Evolutionary conservation across 148 eudicot genomes (phyloP), one percentile per base, ranked within the genome.

Genomic region (Agrostemma githago): DNA sequence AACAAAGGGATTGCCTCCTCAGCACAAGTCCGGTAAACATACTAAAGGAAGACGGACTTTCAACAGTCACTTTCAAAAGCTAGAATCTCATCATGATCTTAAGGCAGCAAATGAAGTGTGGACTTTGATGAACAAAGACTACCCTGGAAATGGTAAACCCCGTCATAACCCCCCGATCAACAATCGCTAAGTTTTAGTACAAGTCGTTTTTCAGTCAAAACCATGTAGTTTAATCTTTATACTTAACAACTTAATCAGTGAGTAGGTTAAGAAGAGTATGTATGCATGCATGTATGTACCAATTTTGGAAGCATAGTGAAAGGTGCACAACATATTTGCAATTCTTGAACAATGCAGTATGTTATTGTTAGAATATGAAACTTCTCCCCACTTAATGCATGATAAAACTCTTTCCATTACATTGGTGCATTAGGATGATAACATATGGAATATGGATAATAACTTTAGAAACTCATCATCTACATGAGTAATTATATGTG

Each of bases 61-160:
- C 1, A 64, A 42, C n/a, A 20, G 60, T 51, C 34, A 26, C 69
- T 70, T 75, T 58, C 76, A 71, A 42, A 76, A 76, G 58, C 15
- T 58, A 21, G 40, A 60, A 17, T 46, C 70, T 26, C 76, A 76
- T 66, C 76, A 76, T 66, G 70, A 76, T 21, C 14, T 66, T 58
- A 65, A 76, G 69, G 83, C 58, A 4, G 69, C 26, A 3, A 72
- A 72, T 72, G 83, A 80, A 63, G 48, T 66, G n/a, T 80, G 79
- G 83, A 72, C 83, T 20, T 67, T 80, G 70, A 72, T 76, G 77
- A 62, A 67, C 21, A 67, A 39, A 72, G 77, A 80, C 79, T 80
- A 80, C 59, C 79, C 65, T 0, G 76, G 79, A 58, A 66, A 76
- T 61, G 83, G 83, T 12, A 43, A 62, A 38, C 70, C 46, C 68